phyloP scores from a whole-genome alignment of 352 stramenopile genomes.

The Globisporangium barbulae region DNA sequence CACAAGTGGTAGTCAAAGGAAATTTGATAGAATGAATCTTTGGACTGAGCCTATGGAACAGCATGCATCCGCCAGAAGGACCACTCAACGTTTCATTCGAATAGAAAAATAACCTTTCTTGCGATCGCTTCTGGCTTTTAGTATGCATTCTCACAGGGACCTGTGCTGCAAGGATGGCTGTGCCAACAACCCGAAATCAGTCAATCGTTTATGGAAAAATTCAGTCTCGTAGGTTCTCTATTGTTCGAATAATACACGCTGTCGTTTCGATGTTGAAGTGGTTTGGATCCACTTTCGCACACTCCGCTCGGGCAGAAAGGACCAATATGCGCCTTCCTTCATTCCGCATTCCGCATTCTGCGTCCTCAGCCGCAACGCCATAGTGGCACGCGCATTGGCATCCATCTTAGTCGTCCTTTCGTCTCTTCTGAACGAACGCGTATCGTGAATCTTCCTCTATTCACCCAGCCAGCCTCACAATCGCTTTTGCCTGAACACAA shows the following conservation, averaged over 20 bases:
- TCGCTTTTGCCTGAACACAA: background rate
- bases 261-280: conserved; percentile 9
- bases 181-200: background rate
- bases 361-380: background rate
- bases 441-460: too few relatives aligned
- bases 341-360: background rate
- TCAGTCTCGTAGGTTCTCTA: background rate
- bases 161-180: background rate
- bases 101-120: background rate
- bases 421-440: background rate
- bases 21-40: too few relatives aligned
- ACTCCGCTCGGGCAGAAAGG: background rate
- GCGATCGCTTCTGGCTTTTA: background rate
- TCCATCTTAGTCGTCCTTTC: background rate
- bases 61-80: background rate
- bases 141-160: background rate
- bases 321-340: background rate
- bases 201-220: background rate
- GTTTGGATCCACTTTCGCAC: background rate
- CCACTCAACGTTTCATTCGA: background rate
- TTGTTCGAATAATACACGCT: conserved; percentile 1
- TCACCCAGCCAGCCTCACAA: background rate
- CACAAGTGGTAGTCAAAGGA: too few relatives aligned
- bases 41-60: background rate
- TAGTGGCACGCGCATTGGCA: background rate